Conservation (phyloP, 345 rosid species). For the Clarkia xantiana region DNA sequence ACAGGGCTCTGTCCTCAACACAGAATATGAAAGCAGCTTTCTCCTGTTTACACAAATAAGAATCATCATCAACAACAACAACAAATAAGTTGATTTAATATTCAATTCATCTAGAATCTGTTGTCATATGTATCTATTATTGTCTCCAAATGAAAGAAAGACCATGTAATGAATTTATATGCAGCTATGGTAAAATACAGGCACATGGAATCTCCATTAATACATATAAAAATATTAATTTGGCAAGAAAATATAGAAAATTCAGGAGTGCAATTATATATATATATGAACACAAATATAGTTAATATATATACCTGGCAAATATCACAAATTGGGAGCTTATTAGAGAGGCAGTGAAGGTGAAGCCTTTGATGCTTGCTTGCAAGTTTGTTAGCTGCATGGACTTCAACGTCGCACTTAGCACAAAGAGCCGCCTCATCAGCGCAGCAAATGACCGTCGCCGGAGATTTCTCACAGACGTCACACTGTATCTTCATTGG, state of each 20-base stretch:
- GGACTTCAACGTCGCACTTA: constrained; percentile 80
- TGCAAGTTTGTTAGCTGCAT: constrained; percentile 94
- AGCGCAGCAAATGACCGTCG: constrained; percentile 93
- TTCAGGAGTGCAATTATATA: neutral
- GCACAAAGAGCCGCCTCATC: constrained; percentile 93
- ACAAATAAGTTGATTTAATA: too few relatives aligned
- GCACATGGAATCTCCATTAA: too few relatives aligned
- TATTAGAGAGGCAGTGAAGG: constrained; percentile 39
- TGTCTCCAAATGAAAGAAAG: too few relatives aligned
- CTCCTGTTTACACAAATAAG: constrained; percentile 29
- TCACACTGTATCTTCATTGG: constrained; percentile 96
- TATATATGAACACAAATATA: neutral
- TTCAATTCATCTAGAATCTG: too few relatives aligned
- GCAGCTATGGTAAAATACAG: too few relatives aligned
- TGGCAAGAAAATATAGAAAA: neutral
- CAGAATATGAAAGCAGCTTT: constrained; percentile 93
- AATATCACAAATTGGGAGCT: constrained; percentile 82
- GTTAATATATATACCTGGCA: constrained; percentile 40
- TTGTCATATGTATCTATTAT: too few relatives aligned
- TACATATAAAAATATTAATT: too few relatives aligned
- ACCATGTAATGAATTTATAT: too few relatives aligned
- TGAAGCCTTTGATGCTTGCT: constrained; percentile 97
- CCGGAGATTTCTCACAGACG: constrained; percentile 91
- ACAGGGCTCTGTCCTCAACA: constrained; percentile 89
- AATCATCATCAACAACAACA: too few relatives aligned